A percentile compares a stretch with the other conserved stretches of the same genome.
phyloP scores from a whole-genome alignment of 306 rosid species.

The Sindora glabra region DNA sequence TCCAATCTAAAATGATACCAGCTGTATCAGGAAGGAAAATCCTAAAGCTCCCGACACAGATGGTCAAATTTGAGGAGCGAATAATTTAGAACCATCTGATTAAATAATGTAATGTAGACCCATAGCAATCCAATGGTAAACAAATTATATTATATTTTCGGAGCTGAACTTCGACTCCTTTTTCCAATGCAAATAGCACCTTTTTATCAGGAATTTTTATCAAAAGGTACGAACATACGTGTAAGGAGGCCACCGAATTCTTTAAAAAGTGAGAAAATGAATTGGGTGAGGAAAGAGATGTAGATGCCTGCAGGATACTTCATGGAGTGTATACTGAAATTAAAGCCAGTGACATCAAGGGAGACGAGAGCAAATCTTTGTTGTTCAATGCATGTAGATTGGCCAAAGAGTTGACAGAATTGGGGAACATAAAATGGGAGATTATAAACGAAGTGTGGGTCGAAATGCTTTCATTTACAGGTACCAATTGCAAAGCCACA shows the following conservation, averaged over 20 bases:
- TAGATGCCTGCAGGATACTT: conserved; percentile 2
- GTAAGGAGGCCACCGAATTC: conserved; percentile 14
- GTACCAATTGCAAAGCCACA: conserved; percentile 15
- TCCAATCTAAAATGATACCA: conserved; percentile 16
- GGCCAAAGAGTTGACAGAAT: background rate
- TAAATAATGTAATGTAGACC: too few species aligned
- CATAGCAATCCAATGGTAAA: too few species aligned
- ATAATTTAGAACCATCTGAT: too few species aligned
- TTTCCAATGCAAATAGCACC: too few species aligned
- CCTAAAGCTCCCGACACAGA: too few species aligned
- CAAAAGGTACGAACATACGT: conserved; percentile 12
- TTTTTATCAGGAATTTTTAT: conserved; percentile 15
- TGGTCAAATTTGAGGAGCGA: too few species aligned
- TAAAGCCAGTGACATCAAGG: conserved; percentile 19
- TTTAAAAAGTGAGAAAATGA: conserved; percentile 8
- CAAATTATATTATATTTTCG: too few species aligned
- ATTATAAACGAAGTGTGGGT: conserved; percentile 16
- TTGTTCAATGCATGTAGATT: conserved; percentile 24
- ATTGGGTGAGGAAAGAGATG: too few species aligned
- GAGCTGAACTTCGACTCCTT: too few species aligned
- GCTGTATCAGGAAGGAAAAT: too few species aligned
- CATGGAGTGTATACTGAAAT: background rate
- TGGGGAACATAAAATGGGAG: conserved; percentile 4
- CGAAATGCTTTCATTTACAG: conserved; percentile 29
- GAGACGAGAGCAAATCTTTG: conserved; percentile 29